Percentiles rank a stretch among this genome's conserved stretches.
Evolutionary conservation across 2,329 filamentous ascomycete species (phyloP).

Genomic region (Parastagonospora nodorum): DNA sequence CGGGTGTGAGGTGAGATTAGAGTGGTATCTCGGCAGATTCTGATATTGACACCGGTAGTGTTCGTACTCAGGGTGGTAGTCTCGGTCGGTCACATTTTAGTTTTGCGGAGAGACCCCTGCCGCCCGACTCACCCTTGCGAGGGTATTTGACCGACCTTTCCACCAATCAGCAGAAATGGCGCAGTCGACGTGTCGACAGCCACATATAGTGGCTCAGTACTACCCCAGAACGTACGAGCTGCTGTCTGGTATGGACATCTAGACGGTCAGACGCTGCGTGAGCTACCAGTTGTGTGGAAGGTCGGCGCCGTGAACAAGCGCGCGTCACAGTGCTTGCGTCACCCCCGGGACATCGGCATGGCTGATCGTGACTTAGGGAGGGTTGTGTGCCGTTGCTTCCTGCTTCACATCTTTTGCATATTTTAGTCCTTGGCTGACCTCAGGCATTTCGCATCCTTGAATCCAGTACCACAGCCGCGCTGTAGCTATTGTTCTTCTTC

Average conservation of each 20-base stretch:
- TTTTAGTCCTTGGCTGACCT: neutral
- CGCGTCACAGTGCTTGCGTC: slow-evolving; percentile 3
- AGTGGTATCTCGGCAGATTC: neutral
- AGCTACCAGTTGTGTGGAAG: slow-evolving; percentile 2
- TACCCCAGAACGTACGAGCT: neutral
- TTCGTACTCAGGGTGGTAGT: too few species aligned
- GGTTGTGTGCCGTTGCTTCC: slow-evolving; percentile 2
- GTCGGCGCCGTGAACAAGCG: slow-evolving; percentile 1
- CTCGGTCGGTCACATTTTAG: neutral
- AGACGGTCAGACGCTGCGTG: neutral
- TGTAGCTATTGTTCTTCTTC: neutral
- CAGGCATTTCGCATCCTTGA: neutral
- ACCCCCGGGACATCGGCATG: slow-evolving; percentile 5
- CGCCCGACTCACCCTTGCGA: neutral
- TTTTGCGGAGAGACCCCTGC: slow-evolving; percentile 1
- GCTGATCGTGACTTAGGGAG: neutral
- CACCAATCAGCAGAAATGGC: slow-evolving; percentile 6
- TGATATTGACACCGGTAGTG: neutral
- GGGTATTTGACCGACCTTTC: neutral
- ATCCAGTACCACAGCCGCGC: neutral
- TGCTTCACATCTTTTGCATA: slow-evolving; percentile 1
- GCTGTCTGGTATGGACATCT: neutral
- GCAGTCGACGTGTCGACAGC: slow-evolving; percentile 9
- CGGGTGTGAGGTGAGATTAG: neutral
- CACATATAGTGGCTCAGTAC: slow-evolving; percentile 6